These are phyloP conservation scores for Penicillium canariense DNA, from an alignment of 495 filamentous ascomycete genomes.

Conservation along the genomic window DNA sequence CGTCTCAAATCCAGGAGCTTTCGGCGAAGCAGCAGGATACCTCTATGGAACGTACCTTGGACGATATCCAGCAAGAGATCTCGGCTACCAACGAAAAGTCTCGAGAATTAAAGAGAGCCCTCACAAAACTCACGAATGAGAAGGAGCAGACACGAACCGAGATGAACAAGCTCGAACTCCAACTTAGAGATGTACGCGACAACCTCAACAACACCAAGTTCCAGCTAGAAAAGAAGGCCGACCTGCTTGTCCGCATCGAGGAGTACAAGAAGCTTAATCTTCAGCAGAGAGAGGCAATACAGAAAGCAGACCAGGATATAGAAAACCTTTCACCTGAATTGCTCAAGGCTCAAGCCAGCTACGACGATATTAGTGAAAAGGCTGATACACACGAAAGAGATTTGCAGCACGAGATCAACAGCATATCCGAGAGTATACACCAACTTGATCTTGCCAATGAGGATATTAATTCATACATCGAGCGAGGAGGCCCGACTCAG, in stretches of 20 bases:
- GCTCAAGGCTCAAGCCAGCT: slow-evolving; percentile 65
- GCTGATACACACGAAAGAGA: slow-evolving; percentile 71
- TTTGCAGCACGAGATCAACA: slow-evolving; percentile 67
- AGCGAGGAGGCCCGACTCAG: slow-evolving; percentile 68
- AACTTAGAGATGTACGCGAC: slow-evolving; percentile 64
- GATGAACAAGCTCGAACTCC: slow-evolving; percentile 68
- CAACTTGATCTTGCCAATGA: slow-evolving; percentile 71
- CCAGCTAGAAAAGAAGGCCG: slow-evolving; percentile 74
- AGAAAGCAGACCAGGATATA: slow-evolving; percentile 65
- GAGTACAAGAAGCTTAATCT: slow-evolving; percentile 65
- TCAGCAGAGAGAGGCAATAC: slow-evolving; percentile 65
- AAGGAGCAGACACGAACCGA: slow-evolving; percentile 66
- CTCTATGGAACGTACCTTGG: slow-evolving; percentile 61
- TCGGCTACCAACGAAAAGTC: slow-evolving; percentile 64
- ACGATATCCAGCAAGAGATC: slow-evolving; percentile 81
- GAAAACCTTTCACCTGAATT: slow-evolving; percentile 69
- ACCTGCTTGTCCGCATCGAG: slow-evolving; percentile 64
- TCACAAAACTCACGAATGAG: slow-evolving; percentile 62
- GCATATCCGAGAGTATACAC: slow-evolving; percentile 67
- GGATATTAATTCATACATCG: slow-evolving; percentile 78
- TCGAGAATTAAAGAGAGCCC: slow-evolving; percentile 56
- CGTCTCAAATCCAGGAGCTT: slow-evolving; percentile 68
- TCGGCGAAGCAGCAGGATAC: slow-evolving; percentile 66
- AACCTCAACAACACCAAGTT: slow-evolving; percentile 66
- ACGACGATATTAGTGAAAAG: slow-evolving; percentile 70